Evolutionary conservation across 805 yeast genomes (phyloP), one percentile per base, ranked within the genome.

Genomic region (Wickerhamomyces chaumierensis): DNA sequence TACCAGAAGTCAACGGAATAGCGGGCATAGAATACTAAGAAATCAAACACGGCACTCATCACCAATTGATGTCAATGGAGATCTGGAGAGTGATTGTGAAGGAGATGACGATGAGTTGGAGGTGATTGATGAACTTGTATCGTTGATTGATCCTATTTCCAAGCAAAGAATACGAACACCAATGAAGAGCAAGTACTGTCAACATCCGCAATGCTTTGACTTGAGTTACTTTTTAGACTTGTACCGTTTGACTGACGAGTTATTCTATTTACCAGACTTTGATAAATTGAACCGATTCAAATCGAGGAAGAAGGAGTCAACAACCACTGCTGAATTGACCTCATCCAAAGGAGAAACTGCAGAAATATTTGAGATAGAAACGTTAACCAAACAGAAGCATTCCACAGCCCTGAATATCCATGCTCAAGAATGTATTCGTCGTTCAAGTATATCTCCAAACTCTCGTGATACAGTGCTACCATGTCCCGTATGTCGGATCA

Each of bases 401-500:
- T n/a, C n/a, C n/a, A n/a, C n/a, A n/a, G n/a, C n/a, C n/a, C n/a
- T n/a, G n/a, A n/a, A n/a, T n/a, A n/a, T n/a, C n/a, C n/a, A n/a
- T n/a, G n/a, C n/a, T n/a, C n/a, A n/a, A n/a, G n/a, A n/a, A n/a
- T n/a, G 6, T 11, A 21, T 21, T 21, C 25, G 25, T 21, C 25
- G 25, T 21, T 21, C 25, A 21, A 6, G 25, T 21, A 21, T 21
- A 6, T 7, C 9, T 21, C 6, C 11, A 7, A 21, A 21, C 11
- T 21, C 25, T 7, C 25, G 25, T 21, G 25, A 21, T 21, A 21
- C 9, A 7, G 11, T 21, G 25, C 11, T 21, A 7, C 25, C 23
- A 37, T 49, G 53, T 33, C 52, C 53, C 1, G 34, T 49, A 18
- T 49, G 53, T 38, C 36, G 42, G 33, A 20, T 41, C 5, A 18